These are phyloP conservation scores for Talaromyces adpressus DNA, from an alignment of 495 filamentous ascomycete genomes.

Conservation along the genomic window DNA sequence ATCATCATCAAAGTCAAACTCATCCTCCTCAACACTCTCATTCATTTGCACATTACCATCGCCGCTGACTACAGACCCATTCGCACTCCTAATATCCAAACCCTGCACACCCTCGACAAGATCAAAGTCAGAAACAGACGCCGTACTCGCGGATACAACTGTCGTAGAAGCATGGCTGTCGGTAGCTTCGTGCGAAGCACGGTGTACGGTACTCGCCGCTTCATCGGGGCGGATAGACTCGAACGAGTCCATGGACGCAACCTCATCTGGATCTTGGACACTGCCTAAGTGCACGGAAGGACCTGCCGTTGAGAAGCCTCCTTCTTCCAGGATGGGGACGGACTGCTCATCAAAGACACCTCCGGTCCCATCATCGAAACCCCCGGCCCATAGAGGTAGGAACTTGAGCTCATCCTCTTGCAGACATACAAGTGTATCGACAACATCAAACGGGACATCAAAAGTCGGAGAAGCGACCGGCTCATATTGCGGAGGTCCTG, in stretches of 20 bases:
- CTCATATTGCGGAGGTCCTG: neutral
- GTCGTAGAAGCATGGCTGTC: slow-evolving; percentile 16
- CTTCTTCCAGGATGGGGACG: slow-evolving; percentile 30
- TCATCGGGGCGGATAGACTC: slow-evolving; percentile 22
- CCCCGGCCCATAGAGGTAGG: slow-evolving; percentile 50
- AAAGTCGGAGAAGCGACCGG: neutral
- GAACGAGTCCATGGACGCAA: slow-evolving; percentile 14
- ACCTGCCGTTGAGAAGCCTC: slow-evolving; percentile 36
- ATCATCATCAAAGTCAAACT: slow-evolving; percentile 13
- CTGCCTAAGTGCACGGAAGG: slow-evolving; percentile 36
- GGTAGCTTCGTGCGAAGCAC: slow-evolving; percentile 28
- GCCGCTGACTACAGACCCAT: slow-evolving; percentile 11
- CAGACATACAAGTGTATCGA: slow-evolving; percentile 41
- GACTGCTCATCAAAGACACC: slow-evolving; percentile 40
- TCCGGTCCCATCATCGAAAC: slow-evolving; percentile 46
- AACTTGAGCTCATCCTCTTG: slow-evolving; percentile 42
- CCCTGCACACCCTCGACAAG: neutral
- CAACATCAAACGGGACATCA: slow-evolving; percentile 15
- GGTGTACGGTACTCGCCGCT: slow-evolving; percentile 22
- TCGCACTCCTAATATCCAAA: slow-evolving; percentile 15
- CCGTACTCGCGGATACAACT: neutral
- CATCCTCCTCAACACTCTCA: slow-evolving; percentile 13
- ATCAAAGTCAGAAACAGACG: slow-evolving; percentile 2
- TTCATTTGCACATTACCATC: neutral
- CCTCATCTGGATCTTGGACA: slow-evolving; percentile 12